Evolutionary conservation across 2,329 filamentous ascomycete species (phyloP), one percentile per base, ranked within the genome.

Genomic region (Diaporthe longicolla): DNA sequence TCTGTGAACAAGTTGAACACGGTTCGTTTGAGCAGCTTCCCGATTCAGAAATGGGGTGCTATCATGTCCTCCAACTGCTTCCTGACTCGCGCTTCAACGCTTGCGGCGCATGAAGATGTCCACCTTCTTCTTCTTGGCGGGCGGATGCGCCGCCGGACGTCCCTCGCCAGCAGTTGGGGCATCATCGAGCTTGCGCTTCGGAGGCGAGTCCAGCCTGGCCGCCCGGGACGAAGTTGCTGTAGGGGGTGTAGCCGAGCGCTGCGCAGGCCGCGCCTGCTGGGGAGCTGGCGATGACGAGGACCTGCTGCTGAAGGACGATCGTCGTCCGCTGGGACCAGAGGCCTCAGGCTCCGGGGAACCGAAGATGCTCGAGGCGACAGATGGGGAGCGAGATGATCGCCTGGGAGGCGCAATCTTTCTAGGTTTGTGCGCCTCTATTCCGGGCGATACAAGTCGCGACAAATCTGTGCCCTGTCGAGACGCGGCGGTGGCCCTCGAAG

Each of bases 21-120:
- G 54, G 17, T 54, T 13, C 24, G 4, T 2, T 52, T 11, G 4
- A 70, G n/a, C 11, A 43, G 19, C 11, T 48, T 24, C 13, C 11
- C 17, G 24, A 21, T 8, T 52, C 1, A 8, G 5, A 1, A 19
- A 3, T 13, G 2, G 2, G 32, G 15, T 26, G 32, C 32, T 40
- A 19, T 15, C 48, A 40, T 19, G n/a, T 54, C 24, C n/a, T 57
- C 50, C 13, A 32, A 29, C 8, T 26, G 6, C 15, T 43, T 59
- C 59, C 73, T 66, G 73, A 29, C 74, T 11, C 40, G 40, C 17
- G 74, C 57, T 61, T 78, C 32, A 71, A 26, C 70, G 70, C 79
- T 86, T 87, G 8, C 82, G 85, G 58, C 81, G 83, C 85, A 88
- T 88, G 75, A 89, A 89, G n/a, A 89, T 81, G 75, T 85, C 85